These are phyloP conservation scores for Tulasnella sp. DNA, from an alignment of 768 basidiomycete species.

Conservation along the genomic window DNA sequence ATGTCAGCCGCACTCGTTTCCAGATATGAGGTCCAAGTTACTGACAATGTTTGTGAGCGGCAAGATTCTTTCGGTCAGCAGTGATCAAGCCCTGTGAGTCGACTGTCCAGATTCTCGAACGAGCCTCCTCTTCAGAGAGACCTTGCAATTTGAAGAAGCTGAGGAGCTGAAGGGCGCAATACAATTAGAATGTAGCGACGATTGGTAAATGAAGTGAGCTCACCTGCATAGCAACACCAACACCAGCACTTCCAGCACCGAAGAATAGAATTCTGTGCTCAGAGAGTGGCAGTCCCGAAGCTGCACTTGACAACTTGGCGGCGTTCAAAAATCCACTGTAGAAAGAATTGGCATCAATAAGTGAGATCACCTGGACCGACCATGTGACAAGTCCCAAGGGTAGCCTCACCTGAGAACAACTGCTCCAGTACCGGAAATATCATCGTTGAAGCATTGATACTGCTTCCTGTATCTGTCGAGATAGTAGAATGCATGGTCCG, in stretches of 20 bases:
- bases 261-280: slow-evolving; percentile 84
- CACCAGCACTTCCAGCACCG: slow-evolving; percentile 83
- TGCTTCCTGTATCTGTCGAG: slow-evolving; percentile 60
- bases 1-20: background rate
- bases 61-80: slow-evolving; percentile 55
- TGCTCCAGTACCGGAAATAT: slow-evolving; percentile 84
- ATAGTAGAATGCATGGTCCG: slow-evolving; percentile 81
- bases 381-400: too few relatives aligned
- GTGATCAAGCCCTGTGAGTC: slow-evolving; percentile 83
- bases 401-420: slow-evolving; percentile 46
- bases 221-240: slow-evolving; percentile 78
- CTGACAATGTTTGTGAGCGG: slow-evolving; percentile 74
- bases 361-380: slow-evolving; percentile 25
- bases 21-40: background rate
- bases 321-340: slow-evolving; percentile 67
- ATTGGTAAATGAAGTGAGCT: background rate
- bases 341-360: background rate
- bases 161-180: slow-evolving; percentile 31
- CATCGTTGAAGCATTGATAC: slow-evolving; percentile 79
- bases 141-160: slow-evolving; percentile 82
- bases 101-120: slow-evolving; percentile 62
- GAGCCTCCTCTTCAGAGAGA: slow-evolving; percentile 62
- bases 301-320: slow-evolving; percentile 56
- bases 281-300: slow-evolving; percentile 51
- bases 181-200: background rate